Evolutionary conservation across 2,329 filamentous ascomycete species (phyloP).

Genomic region (Exophiala phaeomuriformis): DNA sequence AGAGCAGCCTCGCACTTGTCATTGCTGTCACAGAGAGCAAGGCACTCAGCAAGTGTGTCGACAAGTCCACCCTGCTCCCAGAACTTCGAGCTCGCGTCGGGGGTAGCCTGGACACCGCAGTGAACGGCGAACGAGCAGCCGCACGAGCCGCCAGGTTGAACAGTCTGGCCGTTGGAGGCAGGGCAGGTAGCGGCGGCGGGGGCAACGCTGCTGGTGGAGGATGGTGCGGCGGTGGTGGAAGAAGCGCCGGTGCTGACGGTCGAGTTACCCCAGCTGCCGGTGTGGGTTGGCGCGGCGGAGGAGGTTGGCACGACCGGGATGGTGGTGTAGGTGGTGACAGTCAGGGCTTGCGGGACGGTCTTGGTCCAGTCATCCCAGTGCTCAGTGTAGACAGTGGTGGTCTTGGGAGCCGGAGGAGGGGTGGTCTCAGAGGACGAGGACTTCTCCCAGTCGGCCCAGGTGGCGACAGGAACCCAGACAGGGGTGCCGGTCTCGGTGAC

Average conservation of each 20-base stretch:
- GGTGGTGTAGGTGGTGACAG: background rate
- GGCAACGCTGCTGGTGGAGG: conserved; percentile 3
- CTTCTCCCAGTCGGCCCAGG: conserved; percentile 5
- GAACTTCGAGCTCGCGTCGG: conserved; percentile 7
- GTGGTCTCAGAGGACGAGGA: conserved; percentile 5
- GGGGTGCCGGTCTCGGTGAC: conserved; percentile 8
- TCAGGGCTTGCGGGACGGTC: background rate
- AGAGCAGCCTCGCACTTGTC: conserved; percentile 12
- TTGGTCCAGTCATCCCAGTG: conserved; percentile 3
- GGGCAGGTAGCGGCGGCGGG: conserved; percentile 13
- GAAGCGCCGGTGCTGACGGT: background rate
- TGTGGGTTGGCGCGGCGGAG: background rate
- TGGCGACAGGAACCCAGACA: conserved; percentile 10
- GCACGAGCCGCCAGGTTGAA: conserved; percentile 15
- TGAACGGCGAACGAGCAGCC: conserved; percentile 13
- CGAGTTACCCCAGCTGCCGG: background rate
- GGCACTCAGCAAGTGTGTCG: conserved; percentile 11
- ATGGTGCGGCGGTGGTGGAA: conserved; percentile 7
- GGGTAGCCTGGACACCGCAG: conserved; percentile 13
- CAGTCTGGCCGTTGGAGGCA: conserved; percentile 7
- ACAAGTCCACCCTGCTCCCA: conserved; percentile 10
- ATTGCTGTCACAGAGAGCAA: conserved; percentile 18
- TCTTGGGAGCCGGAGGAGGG: background rate
- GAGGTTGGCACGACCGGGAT: background rate
- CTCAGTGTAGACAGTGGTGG: conserved; percentile 7